Percentiles rank a stretch among this genome's conserved stretches.
phyloP scores from a whole-genome alignment of 2,329 filamentous ascomycete genomes.

The Cladosporium sp. region DNA sequence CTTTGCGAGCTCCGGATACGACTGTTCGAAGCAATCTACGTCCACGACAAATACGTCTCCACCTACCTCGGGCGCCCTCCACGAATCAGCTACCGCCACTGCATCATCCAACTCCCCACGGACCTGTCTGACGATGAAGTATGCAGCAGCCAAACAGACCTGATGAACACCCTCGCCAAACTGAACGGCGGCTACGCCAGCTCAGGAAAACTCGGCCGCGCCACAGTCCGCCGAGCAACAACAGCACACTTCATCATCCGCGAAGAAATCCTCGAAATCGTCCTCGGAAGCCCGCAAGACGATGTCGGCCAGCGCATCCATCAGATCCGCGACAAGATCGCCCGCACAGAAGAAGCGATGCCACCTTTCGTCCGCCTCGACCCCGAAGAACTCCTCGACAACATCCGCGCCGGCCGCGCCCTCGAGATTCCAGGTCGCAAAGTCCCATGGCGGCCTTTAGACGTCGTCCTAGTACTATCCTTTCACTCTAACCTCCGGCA shows the following conservation, averaged over 20 bases:
- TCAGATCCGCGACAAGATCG: slow-evolving; percentile 35
- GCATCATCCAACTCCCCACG: slow-evolving; percentile 49
- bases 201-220: slow-evolving; percentile 39
- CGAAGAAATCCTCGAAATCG: slow-evolving; percentile 58
- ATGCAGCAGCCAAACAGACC: slow-evolving; percentile 40
- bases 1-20: slow-evolving; percentile 29
- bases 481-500: slow-evolving; percentile 42
- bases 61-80: slow-evolving; percentile 48
- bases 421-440: background rate
- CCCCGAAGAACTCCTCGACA: slow-evolving; percentile 25
- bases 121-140: slow-evolving; percentile 51
- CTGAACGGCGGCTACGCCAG: slow-evolving; percentile 54
- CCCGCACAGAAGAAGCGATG: slow-evolving; percentile 34
- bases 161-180: slow-evolving; percentile 34
- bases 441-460: slow-evolving; percentile 28
- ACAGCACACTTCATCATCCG: slow-evolving; percentile 47
- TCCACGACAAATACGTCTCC: slow-evolving; percentile 30
- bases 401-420: background rate
- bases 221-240: slow-evolving; percentile 46
- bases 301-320: slow-evolving; percentile 37
- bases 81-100: slow-evolving; percentile 46
- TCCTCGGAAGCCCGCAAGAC: slow-evolving; percentile 40
- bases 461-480: slow-evolving; percentile 41
- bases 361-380: slow-evolving; percentile 28
- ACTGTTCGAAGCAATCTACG: slow-evolving; percentile 28